Evolutionary conservation across 805 yeast species (phyloP).

Genomic region (Candida dendrica): DNA sequence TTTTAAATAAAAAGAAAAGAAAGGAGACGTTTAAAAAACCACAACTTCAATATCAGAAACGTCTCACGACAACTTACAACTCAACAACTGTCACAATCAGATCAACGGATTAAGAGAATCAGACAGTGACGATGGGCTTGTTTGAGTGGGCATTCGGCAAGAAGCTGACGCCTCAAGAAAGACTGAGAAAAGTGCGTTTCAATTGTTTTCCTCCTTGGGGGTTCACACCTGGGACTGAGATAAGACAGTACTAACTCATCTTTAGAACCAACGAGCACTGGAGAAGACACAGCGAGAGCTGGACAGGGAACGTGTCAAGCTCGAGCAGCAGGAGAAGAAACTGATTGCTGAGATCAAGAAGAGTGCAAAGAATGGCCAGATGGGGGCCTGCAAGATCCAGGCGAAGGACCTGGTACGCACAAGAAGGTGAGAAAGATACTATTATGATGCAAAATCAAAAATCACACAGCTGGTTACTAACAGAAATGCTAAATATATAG

Average conservation of each 20-base stretch:
- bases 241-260: background rate
- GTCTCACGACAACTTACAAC: no score
- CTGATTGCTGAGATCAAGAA: slow-evolving; percentile 80
- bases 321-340: slow-evolving; percentile 90
- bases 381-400: slow-evolving; percentile 85
- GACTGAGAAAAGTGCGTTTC: slow-evolving; percentile 64
- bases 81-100: no score
- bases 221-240: no score
- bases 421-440: slow-evolving; percentile 35
- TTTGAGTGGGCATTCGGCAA: slow-evolving; percentile 97
- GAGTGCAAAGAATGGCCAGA: slow-evolving; percentile 85
- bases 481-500: no score
- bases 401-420: slow-evolving; percentile 94
- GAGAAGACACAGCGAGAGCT: slow-evolving; percentile 93
- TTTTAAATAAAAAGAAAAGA: no score
- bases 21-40: no score
- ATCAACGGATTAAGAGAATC: no score
- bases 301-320: slow-evolving; percentile 76
- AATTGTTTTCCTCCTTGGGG: no score
- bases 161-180: slow-evolving; percentile 88
- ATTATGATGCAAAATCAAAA: no score
- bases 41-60: no score
- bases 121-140: slow-evolving; percentile 38
- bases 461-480: no score
- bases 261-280: slow-evolving; percentile 81